Conservation (phyloP, 169 alveolate species). For the Nephromyces sp. region DNA sequence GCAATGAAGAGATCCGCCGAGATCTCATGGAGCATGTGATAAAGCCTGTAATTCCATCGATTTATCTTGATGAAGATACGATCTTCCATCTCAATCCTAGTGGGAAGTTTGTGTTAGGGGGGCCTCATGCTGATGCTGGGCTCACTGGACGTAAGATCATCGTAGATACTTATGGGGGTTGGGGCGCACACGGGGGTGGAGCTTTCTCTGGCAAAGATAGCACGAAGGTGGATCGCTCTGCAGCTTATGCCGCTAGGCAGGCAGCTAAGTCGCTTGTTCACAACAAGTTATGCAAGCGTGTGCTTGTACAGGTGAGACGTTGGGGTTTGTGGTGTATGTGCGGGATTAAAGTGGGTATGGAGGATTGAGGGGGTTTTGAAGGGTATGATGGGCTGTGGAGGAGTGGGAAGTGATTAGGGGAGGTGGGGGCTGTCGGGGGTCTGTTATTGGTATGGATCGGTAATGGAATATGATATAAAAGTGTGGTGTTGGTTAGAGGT, state of each 20-base stretch:
- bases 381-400: too few species aligned
- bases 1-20: too few species aligned
- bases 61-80: slow-evolving; percentile 83
- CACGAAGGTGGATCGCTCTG: slow-evolving; percentile 97
- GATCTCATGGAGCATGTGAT: slow-evolving; percentile 84
- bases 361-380: too few species aligned
- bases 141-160: slow-evolving; percentile 84
- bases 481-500: too few species aligned
- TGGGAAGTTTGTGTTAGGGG: slow-evolving; percentile 93
- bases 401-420: too few species aligned
- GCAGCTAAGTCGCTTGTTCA: slow-evolving; percentile 95
- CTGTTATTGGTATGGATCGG: too few species aligned
- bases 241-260: slow-evolving; percentile 95
- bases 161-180: slow-evolving; percentile 96
- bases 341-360: too few species aligned
- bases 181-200: slow-evolving; percentile 99
- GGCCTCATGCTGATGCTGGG: slow-evolving; percentile 99
- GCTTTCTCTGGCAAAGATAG: slow-evolving; percentile 99
- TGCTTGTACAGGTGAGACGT: slow-evolving; percentile 79
- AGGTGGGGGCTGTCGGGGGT: too few species aligned
- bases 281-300: slow-evolving; percentile 86
- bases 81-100: slow-evolving; percentile 89
- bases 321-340: too few species aligned
- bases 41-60: slow-evolving; percentile 81
- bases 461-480: too few species aligned